These are phyloP conservation scores for Amanita brunnescens DNA, from an alignment of 768 basidiomycete species.

Conservation along the genomic window DNA sequence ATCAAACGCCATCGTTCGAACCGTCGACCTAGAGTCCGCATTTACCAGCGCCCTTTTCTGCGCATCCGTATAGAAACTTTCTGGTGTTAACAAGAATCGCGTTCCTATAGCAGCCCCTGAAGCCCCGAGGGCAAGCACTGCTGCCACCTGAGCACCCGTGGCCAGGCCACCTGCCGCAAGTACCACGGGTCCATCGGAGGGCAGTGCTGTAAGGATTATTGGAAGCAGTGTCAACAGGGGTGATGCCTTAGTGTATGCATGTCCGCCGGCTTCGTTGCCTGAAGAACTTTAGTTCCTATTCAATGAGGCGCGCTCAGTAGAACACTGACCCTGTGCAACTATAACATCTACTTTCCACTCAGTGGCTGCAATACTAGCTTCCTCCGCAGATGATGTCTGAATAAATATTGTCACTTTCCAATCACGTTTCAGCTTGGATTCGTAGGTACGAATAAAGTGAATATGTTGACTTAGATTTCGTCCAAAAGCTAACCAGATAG, in stretches of 20 bases:
- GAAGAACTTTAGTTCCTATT: background rate
- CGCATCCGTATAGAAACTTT: conserved; percentile 46
- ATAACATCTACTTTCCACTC: conserved; percentile 69
- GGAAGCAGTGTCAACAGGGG: conserved; percentile 56
- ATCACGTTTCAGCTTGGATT: conserved; percentile 29
- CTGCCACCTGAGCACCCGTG: conserved; percentile 55
- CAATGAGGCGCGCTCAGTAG: no score
- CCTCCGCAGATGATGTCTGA: conserved; percentile 51
- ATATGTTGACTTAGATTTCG: conserved; percentile 52
- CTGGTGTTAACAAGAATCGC: conserved; percentile 61
- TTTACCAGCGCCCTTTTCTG: conserved; percentile 46
- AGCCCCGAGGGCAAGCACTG: conserved; percentile 58
- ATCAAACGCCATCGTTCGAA: conserved; percentile 60
- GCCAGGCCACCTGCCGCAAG: conserved; percentile 71
- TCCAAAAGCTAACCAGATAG: conserved; percentile 75
- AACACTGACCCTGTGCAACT: conserved; percentile 61
- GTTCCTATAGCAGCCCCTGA: conserved; percentile 67
- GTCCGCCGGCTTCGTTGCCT: conserved; percentile 81
- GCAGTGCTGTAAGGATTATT: conserved; percentile 36
- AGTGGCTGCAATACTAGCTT: conserved; percentile 50
- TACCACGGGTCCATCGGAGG: conserved; percentile 38
- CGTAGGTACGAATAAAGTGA: conserved; percentile 45
- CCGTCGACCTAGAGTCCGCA: conserved; percentile 36
- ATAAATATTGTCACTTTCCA: conserved; percentile 51
- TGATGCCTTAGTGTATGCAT: conserved; percentile 48